These are phyloP conservation scores for Globisporangium apiculatum DNA, from an alignment of 352 stramenopile species.

Conservation along the genomic window DNA sequence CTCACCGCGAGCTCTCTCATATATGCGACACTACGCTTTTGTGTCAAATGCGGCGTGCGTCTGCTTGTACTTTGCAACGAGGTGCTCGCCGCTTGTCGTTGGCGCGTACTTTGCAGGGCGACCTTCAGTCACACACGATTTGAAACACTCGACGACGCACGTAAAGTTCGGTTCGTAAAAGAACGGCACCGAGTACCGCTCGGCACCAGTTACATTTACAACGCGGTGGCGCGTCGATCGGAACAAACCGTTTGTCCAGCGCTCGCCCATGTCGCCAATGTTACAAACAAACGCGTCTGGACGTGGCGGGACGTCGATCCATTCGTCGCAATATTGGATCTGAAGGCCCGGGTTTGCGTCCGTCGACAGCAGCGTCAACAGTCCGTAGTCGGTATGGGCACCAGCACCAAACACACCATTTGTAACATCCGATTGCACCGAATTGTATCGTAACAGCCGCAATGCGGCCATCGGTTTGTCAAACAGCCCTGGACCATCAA, in stretches of 20 bases:
- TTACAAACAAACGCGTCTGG: conserved; percentile 60
- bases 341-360: conserved; percentile 49
- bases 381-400: conserved; percentile 70
- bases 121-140: conserved; percentile 39
- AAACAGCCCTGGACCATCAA: conserved; percentile 47
- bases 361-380: conserved; percentile 63
- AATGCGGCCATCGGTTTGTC: conserved; percentile 77
- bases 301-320: conserved; percentile 52
- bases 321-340: conserved; percentile 45
- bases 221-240: conserved; percentile 62
- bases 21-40: too few relatives aligned
- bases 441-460: conserved; percentile 68
- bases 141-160: conserved; percentile 54
- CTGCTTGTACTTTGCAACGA: conserved; percentile 69
- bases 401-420: conserved; percentile 65
- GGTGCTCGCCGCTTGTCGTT: conserved; percentile 68
- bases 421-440: conserved; percentile 50
- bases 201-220: conserved; percentile 43
- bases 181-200: conserved; percentile 75
- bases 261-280: conserved; percentile 70
- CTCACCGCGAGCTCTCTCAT: too few relatives aligned
- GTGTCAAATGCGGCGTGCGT: conserved; percentile 55
- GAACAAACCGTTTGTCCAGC: conserved; percentile 66
- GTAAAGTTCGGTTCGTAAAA: conserved; percentile 76
- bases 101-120: conserved; percentile 48